These are phyloP conservation scores for Pythium aristosporum DNA, from an alignment of 352 stramenopile genomes.

Conservation along the genomic window DNA sequence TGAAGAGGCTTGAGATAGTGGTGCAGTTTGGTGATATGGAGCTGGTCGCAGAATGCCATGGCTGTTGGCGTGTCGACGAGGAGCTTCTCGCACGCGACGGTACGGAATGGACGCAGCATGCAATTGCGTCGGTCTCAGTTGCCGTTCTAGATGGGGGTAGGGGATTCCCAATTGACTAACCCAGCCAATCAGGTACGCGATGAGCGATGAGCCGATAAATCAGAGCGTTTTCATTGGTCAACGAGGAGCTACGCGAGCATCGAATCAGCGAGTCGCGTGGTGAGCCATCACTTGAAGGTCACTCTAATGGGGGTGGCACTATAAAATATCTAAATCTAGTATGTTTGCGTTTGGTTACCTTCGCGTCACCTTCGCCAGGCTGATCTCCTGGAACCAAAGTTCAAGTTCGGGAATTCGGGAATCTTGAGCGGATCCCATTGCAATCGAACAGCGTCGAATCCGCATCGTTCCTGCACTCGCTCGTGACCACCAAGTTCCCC, in stretches of 20 bases:
- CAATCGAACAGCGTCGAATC: conserved; percentile 22
- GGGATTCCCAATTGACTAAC: conserved; percentile 7
- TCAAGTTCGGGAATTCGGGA: conserved; percentile 28
- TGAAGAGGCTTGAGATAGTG: background rate
- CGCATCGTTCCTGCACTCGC: background rate
- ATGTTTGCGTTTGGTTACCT: conserved; percentile 13
- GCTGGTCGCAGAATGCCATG: background rate
- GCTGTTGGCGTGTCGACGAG: background rate
- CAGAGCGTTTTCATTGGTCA: conserved; percentile 19
- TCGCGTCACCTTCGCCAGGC: conserved; percentile 21
- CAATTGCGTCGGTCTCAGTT: conserved; percentile 5
- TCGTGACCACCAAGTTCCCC: background rate
- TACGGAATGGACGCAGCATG: background rate
- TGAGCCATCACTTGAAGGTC: conserved; percentile 10
- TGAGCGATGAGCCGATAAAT: conserved; percentile 28
- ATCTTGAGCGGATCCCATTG: background rate
- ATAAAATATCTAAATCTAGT: background rate
- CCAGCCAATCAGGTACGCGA: conserved; percentile 21
- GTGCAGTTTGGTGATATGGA: background rate
- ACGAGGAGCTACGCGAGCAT: background rate
- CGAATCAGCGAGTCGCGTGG: conserved; percentile 19
- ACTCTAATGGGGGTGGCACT: background rate
- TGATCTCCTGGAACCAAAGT: conserved; percentile 15
- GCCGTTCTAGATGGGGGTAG: conserved; percentile 4
- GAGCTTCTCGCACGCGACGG: conserved; percentile 7